phyloP scores from a whole-genome alignment of 495 filamentous ascomycete species.

The Tuber calosporum region DNA sequence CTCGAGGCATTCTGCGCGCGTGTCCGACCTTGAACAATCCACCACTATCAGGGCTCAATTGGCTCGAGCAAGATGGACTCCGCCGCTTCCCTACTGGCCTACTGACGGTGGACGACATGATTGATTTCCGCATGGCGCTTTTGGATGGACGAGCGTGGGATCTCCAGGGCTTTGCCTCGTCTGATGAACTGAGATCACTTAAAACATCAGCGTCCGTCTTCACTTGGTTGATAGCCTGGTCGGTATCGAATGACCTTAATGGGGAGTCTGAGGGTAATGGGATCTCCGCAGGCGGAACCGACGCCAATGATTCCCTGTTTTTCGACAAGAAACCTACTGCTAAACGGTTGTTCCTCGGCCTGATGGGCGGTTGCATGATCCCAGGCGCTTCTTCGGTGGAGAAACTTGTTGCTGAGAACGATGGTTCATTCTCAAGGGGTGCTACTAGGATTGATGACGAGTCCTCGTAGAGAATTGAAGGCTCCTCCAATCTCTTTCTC shows the following conservation, averaged over 20 bases:
- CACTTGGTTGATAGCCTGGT: constrained; percentile 35
- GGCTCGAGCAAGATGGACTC: constrained; percentile 29
- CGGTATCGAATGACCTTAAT: constrained; percentile 34
- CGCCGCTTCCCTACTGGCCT: constrained; percentile 24
- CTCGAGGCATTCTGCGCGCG: constrained; percentile 36
- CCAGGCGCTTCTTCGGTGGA: constrained; percentile 49
- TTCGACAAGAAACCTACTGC: constrained; percentile 86
- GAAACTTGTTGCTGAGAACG: constrained; percentile 47
- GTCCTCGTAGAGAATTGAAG: constrained; percentile 46
- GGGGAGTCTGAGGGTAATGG: constrained; percentile 51
- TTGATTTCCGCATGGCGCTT: constrained; percentile 33
- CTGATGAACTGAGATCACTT: constrained; percentile 17
- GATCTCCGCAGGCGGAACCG: constrained; percentile 46
- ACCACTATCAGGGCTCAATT: constrained; percentile 32
- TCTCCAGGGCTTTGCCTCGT: constrained; percentile 33
- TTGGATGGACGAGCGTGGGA: constrained; percentile 24
- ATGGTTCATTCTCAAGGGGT: constrained; percentile 40
- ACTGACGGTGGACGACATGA: constrained; percentile 11
- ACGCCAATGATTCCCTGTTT: constrained; percentile 49
- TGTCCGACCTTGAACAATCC: constrained; percentile 36
- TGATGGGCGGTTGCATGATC: constrained; percentile 39
- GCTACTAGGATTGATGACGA: constrained; percentile 46
- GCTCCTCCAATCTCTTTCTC: constrained; percentile 54
- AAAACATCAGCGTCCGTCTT: constrained; percentile 27
- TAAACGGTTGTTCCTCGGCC: constrained; percentile 68